These are phyloP conservation scores for Testicularia cyperi DNA, from an alignment of 1,284 basidiomycete species.

Conservation along the genomic window DNA sequence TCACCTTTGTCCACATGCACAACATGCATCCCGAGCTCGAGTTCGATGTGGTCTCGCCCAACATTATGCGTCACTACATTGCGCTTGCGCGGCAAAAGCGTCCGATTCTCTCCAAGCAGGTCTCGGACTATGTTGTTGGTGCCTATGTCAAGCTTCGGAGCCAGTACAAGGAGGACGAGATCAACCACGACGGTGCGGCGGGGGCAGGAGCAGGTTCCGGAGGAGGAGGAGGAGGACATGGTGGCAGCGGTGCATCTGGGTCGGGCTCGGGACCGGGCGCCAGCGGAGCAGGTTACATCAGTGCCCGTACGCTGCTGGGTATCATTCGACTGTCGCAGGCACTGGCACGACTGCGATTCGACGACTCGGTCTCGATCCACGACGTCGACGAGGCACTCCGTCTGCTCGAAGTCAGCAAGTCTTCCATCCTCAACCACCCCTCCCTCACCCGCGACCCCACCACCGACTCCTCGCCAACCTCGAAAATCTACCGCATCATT, in stretches of 20 bases:
- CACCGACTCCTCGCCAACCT: constrained; percentile 39
- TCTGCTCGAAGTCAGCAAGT: constrained; percentile 94
- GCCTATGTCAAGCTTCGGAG: constrained; percentile 94
- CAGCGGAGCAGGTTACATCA: constrained; percentile 69
- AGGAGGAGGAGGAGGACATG: no score
- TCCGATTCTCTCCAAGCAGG: constrained; percentile 79
- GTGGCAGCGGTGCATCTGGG: no score
- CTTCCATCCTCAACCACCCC: constrained; percentile 66
- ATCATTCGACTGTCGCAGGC: constrained; percentile 93
- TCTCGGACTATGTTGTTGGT: constrained; percentile 91
- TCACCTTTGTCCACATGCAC: constrained; percentile 97
- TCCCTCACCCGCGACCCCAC: constrained; percentile 4
- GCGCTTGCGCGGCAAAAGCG: constrained; percentile 85
- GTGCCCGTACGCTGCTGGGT: constrained; percentile 92
- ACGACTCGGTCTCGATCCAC: constrained; percentile 74
- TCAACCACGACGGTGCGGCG: constrained; percentile 71
- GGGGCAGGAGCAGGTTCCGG: neutral
- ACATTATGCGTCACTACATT: constrained; percentile 93
- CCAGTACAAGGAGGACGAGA: constrained; percentile 84
- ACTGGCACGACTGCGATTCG: constrained; percentile 84
- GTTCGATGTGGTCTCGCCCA: constrained; percentile 73
- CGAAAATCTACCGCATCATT: constrained; percentile 58
- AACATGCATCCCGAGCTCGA: constrained; percentile 78
- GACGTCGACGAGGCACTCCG: constrained; percentile 97
- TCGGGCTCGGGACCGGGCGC: constrained; percentile 67